These are phyloP conservation scores for Solanum ossicruentum DNA, from an alignment of 257 asterid genomes.

Conservation along the genomic window DNA sequence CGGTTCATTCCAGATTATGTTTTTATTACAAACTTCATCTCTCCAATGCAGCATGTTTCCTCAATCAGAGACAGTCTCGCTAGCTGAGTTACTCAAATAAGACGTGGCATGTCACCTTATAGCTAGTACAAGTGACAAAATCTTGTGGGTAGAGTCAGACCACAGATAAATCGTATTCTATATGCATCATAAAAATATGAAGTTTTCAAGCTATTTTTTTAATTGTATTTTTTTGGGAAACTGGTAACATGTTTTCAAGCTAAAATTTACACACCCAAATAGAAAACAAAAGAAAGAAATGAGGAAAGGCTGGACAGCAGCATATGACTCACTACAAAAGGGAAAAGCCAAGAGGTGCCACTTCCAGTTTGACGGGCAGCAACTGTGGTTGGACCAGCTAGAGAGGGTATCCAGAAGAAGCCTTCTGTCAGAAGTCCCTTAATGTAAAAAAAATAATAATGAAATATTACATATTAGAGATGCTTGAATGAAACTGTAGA, in stretches of 20 bases:
- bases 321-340: constrained; percentile 59
- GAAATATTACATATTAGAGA: background rate
- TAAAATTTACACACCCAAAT: background rate
- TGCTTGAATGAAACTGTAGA: background rate
- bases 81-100: background rate
- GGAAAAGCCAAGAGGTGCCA: constrained; percentile 95
- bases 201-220: too few species aligned
- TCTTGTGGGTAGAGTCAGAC: background rate
- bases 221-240: too few species aligned
- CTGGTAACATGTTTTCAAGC: background rate
- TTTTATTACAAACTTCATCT: background rate
- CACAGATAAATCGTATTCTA: background rate
- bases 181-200: background rate
- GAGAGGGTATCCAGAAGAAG: constrained; percentile 98
- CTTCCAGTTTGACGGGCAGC: constrained; percentile 89
- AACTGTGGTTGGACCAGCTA: constrained; percentile 89
- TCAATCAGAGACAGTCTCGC: background rate
- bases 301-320: constrained; percentile 6
- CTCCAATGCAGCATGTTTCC: background rate
- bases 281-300: background rate
- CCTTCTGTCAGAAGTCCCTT: constrained; percentile 97
- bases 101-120: background rate
- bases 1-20: background rate
- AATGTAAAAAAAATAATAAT: background rate
- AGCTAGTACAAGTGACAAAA: background rate